Percentiles rank a stretch among this genome's conserved stretches.
Evolutionary conservation across 441 rosid species (phyloP).

Genomic region (Mallotus japonicus): DNA sequence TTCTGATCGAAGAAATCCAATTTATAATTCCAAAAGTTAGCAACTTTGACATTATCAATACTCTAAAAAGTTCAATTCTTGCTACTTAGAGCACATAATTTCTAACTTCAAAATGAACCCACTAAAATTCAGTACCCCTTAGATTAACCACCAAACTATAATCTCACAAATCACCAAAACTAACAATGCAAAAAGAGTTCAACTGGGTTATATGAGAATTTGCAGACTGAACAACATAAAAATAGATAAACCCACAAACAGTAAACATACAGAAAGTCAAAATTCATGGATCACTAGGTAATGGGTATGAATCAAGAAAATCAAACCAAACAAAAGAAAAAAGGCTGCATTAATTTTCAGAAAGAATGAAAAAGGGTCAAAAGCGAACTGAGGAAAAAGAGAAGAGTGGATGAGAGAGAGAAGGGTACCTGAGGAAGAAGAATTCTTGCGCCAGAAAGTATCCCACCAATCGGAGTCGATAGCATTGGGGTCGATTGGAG

Average conservation of each 20-base stretch:
- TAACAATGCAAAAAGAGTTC: not conserved
- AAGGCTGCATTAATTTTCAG: not conserved
- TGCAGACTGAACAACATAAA: not conserved
- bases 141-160: not conserved
- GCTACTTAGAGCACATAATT: not conserved
- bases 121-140: not conserved
- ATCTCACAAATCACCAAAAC: not conserved
- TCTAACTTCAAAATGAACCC: not conserved
- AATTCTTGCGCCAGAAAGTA: slow-evolving; percentile 74
- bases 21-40: not conserved
- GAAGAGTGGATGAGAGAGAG: not conserved
- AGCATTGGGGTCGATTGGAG: slow-evolving; percentile 65
- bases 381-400: not conserved
- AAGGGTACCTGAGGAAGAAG: slow-evolving; percentile 59
- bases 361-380: not conserved
- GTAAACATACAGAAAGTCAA: not conserved
- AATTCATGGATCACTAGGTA: not conserved
- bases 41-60: not conserved
- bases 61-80: not conserved
- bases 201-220: not conserved
- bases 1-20: not conserved
- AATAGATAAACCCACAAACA: not conserved
- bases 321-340: not conserved
- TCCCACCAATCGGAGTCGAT: slow-evolving; percentile 92
- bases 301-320: not conserved